Base-by-base conservation (phyloP, 1,284 basidiomycete genomes). In the Ganoderma multipileum region DNA sequence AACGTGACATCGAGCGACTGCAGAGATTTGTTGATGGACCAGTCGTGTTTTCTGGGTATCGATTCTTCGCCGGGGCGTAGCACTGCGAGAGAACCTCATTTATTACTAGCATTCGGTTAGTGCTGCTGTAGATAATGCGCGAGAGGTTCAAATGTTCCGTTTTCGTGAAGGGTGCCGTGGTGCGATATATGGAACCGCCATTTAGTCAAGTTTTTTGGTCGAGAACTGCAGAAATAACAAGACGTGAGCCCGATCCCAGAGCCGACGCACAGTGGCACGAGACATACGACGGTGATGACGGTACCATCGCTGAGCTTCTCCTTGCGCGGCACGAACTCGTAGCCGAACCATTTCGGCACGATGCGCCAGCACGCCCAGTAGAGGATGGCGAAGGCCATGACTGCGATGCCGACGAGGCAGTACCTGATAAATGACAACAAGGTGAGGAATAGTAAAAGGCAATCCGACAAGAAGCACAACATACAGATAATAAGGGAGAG, bases 321-420 rank as follows among this genome's bases (percentile, higher is more conserved):
- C 69, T 87, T 88, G 36, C 72, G 76, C 4, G 85, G 84, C 1
- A 84, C 78, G 60, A 87, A 81, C 64, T 81, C 78, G 73, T 89
- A 89, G 4, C 83, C 79, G 61, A 87, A 85, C 12, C 86, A 74
- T 20, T 78, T 77, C 0, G 89, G 89, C 11, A 89, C 73, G 55
- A 87, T 68, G 0, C 85, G 82, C 87, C 88, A 89, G 11, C 75
- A 77, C 0, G 83, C 83, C 89, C 89, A 90, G 76, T 89, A 90
- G 0, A 83, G 41, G 0, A 85, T 80, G 12, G 86, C 89, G 8
- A 74, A 36, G 44, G 81, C 58, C 79, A 89, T 80, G 65, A 89
- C 75, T 0, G 74, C 85, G 67, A 89, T 88, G 5, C 86, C 87
- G 6, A 89, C 85, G 2, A 89, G 79, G 69, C 85, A 87, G 75